phyloP scores from a whole-genome alignment of 139 green algal genomes.

The Ettlia oleoabundans region DNA sequence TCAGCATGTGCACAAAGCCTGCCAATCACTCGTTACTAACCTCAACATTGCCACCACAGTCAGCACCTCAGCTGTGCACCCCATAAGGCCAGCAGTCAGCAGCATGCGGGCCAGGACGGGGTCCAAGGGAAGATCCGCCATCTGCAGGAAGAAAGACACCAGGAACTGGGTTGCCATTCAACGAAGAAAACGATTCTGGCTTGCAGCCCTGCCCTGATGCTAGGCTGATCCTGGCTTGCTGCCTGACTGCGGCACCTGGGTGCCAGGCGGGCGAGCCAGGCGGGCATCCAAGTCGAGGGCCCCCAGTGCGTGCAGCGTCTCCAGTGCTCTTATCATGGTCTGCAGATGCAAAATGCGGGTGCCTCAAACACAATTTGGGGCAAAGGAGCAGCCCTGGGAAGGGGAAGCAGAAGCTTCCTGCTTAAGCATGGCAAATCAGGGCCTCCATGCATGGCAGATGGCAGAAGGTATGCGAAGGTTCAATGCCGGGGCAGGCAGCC shows the following conservation, averaged over 20 bases:
- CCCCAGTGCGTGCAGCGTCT: slow-evolving; percentile 87
- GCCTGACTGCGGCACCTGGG: background rate
- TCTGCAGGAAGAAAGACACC: slow-evolving; percentile 53
- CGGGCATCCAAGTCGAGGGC: slow-evolving; percentile 76
- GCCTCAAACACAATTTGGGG: too few relatives aligned
- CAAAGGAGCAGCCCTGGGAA: too few relatives aligned
- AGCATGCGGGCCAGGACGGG: slow-evolving; percentile 91
- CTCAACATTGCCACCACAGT: slow-evolving; percentile 96
- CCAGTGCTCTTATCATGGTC: slow-evolving; percentile 93
- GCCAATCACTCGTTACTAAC: too few relatives aligned
- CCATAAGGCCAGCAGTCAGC: slow-evolving; percentile 75
- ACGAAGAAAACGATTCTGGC: background rate
- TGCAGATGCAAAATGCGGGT: slow-evolving; percentile 68
- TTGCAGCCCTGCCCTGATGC: background rate
- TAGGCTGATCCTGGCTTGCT: background rate
- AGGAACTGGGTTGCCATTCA: background rate
- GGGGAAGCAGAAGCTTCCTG: background rate
- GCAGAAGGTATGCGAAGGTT: too few relatives aligned
- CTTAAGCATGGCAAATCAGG: too few relatives aligned
- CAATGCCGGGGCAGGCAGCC: too few relatives aligned
- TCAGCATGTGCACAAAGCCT: too few relatives aligned
- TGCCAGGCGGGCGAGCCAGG: slow-evolving; percentile 14
- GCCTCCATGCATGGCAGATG: too few relatives aligned
- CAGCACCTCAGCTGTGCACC: slow-evolving; percentile 77
- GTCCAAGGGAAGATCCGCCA: slow-evolving; percentile 98